These are phyloP conservation scores for Phoma sp. DNA, from an alignment of 2,329 filamentous ascomycete genomes.

Conservation along the genomic window DNA sequence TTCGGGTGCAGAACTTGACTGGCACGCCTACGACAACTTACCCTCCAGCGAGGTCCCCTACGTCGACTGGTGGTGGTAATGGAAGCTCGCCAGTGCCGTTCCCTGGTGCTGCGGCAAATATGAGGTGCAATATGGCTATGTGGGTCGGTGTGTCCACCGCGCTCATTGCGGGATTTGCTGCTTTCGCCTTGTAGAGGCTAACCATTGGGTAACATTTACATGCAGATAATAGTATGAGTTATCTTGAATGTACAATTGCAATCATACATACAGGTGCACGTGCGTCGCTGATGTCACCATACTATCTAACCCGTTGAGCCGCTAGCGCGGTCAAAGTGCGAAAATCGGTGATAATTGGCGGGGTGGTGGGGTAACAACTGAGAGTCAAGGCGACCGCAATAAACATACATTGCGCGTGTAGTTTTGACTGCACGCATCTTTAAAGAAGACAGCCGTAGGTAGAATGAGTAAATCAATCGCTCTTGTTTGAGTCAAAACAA, in stretches of 20 bases:
- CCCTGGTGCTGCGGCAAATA: constrained; percentile 22
- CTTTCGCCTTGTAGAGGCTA: constrained; percentile 28
- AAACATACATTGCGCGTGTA: constrained; percentile 13
- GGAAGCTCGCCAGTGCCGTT: constrained; percentile 13
- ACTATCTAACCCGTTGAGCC: background rate
- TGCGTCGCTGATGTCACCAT: constrained; percentile 13
- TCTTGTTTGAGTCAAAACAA: constrained; percentile 18
- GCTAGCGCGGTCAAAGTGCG: constrained; percentile 1
- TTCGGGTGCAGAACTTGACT: constrained; percentile 45
- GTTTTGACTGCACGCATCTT: background rate
- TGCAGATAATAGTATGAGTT: background rate
- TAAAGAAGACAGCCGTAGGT: background rate
- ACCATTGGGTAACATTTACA: background rate
- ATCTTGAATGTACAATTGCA: too few species aligned
- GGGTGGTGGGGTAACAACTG: constrained; percentile 8
- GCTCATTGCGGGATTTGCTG: constrained; percentile 28
- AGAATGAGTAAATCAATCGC: background rate
- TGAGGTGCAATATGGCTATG: constrained; percentile 18
- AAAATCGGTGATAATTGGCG: background rate
- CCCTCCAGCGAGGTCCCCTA: constrained; percentile 22
- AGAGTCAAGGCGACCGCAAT: constrained; percentile 5
- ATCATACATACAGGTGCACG: constrained; percentile 4
- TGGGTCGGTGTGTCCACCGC: constrained; percentile 26
- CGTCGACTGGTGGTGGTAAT: constrained; percentile 9
- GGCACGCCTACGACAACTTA: constrained; percentile 30